These are phyloP conservation scores for Tulasnella sp. DNA, from an alignment of 768 basidiomycete genomes.

Conservation along the genomic window DNA sequence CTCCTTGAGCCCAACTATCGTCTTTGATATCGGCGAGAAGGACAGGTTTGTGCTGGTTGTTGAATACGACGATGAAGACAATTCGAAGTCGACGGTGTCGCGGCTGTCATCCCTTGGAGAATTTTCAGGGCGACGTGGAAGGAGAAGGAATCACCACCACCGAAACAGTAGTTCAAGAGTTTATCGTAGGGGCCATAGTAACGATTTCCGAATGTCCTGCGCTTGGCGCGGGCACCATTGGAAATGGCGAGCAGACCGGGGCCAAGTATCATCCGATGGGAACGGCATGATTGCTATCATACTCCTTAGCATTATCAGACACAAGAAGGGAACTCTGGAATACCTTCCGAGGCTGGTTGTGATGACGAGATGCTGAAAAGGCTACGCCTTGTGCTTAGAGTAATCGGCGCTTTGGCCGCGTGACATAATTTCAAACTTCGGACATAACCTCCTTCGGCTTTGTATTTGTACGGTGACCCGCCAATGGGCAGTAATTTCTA, in stretches of 20 bases:
- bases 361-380: too few species aligned
- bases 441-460: too few species aligned
- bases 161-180: conserved; percentile 30
- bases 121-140: conserved; percentile 27
- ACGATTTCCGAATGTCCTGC: conserved; percentile 22
- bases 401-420: too few species aligned
- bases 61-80: conserved; percentile 27
- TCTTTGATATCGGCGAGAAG: conserved; percentile 28
- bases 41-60: conserved; percentile 26
- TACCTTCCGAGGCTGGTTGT: too few species aligned
- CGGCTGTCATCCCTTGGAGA: conserved; percentile 20
- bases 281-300: too few species aligned
- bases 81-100: conserved; percentile 25
- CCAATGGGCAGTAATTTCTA: too few species aligned
- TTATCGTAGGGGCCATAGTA: conserved; percentile 33
- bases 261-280: conserved; percentile 25
- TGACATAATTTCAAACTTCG: too few species aligned
- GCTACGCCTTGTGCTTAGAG: too few species aligned
- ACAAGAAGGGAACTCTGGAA: too few species aligned
- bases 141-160: conserved; percentile 23
- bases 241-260: conserved; percentile 27
- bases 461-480: too few species aligned
- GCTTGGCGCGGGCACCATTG: conserved; percentile 22
- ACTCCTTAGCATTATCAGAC: too few species aligned
- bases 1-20: conserved; percentile 23